These are phyloP conservation scores for Hemisphaericaspora xylofermentans DNA, from an alignment of 1,139 yeast species.

Conservation along the genomic window DNA sequence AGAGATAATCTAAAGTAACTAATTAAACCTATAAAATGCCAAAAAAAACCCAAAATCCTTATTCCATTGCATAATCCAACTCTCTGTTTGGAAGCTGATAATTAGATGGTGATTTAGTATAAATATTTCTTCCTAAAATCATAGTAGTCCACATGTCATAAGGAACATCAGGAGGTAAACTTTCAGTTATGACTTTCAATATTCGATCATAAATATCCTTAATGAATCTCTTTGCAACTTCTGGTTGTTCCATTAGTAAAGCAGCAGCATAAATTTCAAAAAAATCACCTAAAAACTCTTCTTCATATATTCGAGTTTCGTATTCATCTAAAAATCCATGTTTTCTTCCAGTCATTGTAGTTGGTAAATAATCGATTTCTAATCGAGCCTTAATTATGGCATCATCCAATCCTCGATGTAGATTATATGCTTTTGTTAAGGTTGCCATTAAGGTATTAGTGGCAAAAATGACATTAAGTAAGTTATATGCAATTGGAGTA, in stretches of 20 bases:
- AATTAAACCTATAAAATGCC: too few relatives aligned
- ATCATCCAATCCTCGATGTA: constrained; percentile 38
- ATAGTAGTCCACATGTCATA: constrained; percentile 18
- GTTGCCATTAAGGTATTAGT: constrained; percentile 43
- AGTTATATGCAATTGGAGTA: constrained; percentile 25
- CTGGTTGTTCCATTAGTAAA: constrained; percentile 39
- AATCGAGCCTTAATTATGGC: constrained; percentile 21
- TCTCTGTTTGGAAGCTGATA: background rate
- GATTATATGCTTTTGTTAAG: constrained; percentile 37
- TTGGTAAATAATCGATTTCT: constrained; percentile 25
- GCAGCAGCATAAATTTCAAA: constrained; percentile 50
- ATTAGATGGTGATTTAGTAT: constrained; percentile 4
- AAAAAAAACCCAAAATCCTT: background rate
- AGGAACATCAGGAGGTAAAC: constrained; percentile 18
- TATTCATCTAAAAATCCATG: constrained; percentile 14
- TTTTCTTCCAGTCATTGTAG: constrained; percentile 19
- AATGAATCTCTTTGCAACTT: constrained; percentile 36
- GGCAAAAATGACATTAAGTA: constrained; percentile 36
- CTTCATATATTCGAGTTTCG: constrained; percentile 34
- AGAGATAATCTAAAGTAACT: too few relatives aligned
- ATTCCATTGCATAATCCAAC: background rate
- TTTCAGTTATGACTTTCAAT: constrained; percentile 19
- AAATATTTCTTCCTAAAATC: constrained; percentile 17
- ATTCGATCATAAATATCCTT: constrained; percentile 32
- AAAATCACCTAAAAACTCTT: constrained; percentile 46